Conservation (phyloP, 495 filamentous ascomycete species). For the Halenospora varia region DNA sequence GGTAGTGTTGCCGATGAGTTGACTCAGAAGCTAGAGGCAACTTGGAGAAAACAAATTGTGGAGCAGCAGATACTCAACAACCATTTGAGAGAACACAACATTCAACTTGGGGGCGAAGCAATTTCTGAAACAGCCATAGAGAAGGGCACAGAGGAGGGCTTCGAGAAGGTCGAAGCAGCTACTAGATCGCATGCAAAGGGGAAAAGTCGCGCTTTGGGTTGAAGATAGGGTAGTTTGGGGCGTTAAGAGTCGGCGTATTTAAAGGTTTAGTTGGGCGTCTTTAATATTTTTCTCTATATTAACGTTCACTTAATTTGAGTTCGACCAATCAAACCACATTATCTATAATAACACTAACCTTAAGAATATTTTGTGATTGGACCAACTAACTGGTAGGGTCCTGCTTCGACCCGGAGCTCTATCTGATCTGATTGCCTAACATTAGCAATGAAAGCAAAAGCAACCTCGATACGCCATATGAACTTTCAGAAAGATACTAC, state of each 20-base stretch:
- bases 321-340: no score
- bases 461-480: not conserved
- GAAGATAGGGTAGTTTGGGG: no score
- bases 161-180: not conserved
- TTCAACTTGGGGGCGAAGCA: not conserved
- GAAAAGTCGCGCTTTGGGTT: no score
- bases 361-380: no score
- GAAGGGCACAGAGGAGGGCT: not conserved
- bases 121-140: not conserved
- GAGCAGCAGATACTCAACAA: constrained; percentile 14
- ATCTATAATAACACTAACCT: no score
- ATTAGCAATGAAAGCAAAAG: not conserved
- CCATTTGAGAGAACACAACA: not conserved
- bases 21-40: constrained; percentile 13
- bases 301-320: no score
- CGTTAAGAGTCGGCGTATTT: no score
- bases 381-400: no score
- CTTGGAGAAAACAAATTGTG: constrained; percentile 15
- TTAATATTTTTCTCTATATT: no score
- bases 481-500: not conserved
- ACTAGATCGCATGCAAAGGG: no score
- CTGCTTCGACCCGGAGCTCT: not conserved
- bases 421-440: not conserved
- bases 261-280: no score
- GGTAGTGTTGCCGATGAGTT: not conserved